These are phyloP conservation scores for Taiozyma sp. DNA, from an alignment of 1,139 yeast species.

Conservation along the genomic window DNA sequence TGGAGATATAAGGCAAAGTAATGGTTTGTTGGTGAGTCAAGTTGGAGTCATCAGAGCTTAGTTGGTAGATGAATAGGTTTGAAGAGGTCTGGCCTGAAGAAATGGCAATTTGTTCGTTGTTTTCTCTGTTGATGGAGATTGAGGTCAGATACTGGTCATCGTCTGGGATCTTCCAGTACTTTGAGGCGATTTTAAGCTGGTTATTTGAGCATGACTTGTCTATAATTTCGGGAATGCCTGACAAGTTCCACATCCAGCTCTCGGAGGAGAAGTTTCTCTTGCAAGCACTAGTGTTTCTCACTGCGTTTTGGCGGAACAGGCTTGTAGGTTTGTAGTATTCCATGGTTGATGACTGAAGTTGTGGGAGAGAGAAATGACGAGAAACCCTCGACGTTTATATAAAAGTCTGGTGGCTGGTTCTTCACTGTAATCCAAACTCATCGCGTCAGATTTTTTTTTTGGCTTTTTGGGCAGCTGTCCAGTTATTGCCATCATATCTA, in stretches of 20 bases:
- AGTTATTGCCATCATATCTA: neutral
- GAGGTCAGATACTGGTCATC: slow-evolving; percentile 52
- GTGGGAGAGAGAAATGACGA: neutral
- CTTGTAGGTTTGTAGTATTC: slow-evolving; percentile 19
- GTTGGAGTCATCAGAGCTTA: slow-evolving; percentile 37
- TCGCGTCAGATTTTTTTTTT: neutral
- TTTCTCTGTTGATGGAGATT: slow-evolving; percentile 42
- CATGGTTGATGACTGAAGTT: slow-evolving; percentile 6
- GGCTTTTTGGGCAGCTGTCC: neutral
- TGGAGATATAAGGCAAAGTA: slow-evolving; percentile 60
- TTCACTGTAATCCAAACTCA: neutral
- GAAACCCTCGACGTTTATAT: neutral
- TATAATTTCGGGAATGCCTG: slow-evolving; percentile 11
- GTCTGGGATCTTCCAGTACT: slow-evolving; percentile 74
- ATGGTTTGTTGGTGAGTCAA: slow-evolving; percentile 75
- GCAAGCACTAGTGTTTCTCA: slow-evolving; percentile 11
- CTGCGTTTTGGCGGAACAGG: slow-evolving; percentile 23
- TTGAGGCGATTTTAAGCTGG: slow-evolving; percentile 45
- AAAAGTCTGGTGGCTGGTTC: neutral
- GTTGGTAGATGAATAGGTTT: slow-evolving; percentile 63
- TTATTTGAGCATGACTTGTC: slow-evolving; percentile 40
- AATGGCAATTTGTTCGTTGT: slow-evolving; percentile 52
- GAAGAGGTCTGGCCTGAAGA: slow-evolving; percentile 52
- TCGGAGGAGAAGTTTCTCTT: slow-evolving; percentile 14
- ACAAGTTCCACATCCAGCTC: slow-evolving; percentile 17